Conservation (phyloP, 768 basidiomycete species). For the Mycena rosella region DNA sequence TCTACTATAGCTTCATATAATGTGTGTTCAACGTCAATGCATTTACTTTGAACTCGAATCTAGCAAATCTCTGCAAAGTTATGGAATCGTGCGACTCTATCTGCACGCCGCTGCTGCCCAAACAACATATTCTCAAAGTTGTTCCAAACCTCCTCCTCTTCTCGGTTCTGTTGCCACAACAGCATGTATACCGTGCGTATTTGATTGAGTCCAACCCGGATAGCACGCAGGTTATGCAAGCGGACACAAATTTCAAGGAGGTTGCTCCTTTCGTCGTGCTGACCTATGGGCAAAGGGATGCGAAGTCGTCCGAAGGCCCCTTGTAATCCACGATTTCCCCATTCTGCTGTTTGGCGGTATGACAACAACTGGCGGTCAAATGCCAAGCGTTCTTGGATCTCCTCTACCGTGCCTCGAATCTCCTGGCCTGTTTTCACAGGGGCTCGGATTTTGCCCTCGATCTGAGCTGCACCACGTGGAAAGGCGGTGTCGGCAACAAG, state of each 20-base stretch:
- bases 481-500: constrained; percentile 62
- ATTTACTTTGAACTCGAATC: neutral
- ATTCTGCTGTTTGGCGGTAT: constrained; percentile 50
- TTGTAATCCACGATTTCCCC: constrained; percentile 50
- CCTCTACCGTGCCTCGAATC: neutral
- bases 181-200: constrained; percentile 47
- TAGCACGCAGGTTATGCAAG: constrained; percentile 44
- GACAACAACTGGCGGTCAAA: constrained; percentile 46
- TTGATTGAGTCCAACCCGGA: constrained; percentile 47
- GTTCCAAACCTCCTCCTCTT: constrained; percentile 42
- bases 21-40: constrained; percentile 1
- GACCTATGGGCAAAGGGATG: constrained; percentile 40
- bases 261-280: constrained; percentile 4
- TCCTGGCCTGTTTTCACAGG: constrained; percentile 43
- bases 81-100: constrained; percentile 8
- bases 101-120: constrained; percentile 28
- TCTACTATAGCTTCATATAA: neutral
- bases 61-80: neutral
- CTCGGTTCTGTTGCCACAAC: constrained; percentile 43
- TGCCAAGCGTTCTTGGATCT: constrained; percentile 31
- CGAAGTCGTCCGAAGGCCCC: constrained; percentile 49
- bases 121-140: constrained; percentile 47
- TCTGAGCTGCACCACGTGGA: constrained; percentile 48
- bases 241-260: constrained; percentile 46
- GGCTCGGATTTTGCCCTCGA: too few relatives aligned